These are phyloP conservation scores for Ilyonectria sp. DNA, from an alignment of 2,329 filamentous ascomycete species.

Conservation along the genomic window DNA sequence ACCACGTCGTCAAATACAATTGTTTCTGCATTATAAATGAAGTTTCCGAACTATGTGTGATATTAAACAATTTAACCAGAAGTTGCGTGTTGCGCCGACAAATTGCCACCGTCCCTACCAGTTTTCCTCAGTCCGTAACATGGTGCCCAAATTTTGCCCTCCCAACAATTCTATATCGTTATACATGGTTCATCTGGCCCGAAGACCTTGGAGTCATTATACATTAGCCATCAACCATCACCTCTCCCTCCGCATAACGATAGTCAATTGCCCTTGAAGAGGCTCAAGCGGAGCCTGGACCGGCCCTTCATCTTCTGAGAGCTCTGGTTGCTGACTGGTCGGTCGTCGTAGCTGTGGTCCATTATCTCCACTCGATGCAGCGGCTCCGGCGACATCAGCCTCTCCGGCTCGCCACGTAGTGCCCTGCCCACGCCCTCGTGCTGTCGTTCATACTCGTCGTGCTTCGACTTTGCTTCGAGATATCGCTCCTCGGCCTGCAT, in stretches of 20 bases:
- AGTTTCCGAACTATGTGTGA: neutral
- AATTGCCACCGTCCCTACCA: conserved; percentile 2
- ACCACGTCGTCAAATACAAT: conserved; percentile 8
- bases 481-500: conserved; percentile 30
- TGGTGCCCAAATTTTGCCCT: conserved; percentile 6
- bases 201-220: conserved; percentile 23
- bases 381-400: conserved; percentile 24
- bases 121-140: neutral
- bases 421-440: conserved; percentile 27
- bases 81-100: conserved; percentile 3
- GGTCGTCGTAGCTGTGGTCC: conserved; percentile 27
- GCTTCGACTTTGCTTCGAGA: conserved; percentile 29
- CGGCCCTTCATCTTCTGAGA: conserved; percentile 27
- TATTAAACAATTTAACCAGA: conserved; percentile 1
- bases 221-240: conserved; percentile 14
- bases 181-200: conserved; percentile 16
- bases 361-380: conserved; percentile 27
- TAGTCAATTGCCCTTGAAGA: conserved; percentile 33
- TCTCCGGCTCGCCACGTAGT: conserved; percentile 25
- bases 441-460: conserved; percentile 32
- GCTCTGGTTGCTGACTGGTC: conserved; percentile 28
- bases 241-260: neutral
- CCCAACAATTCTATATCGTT: conserved; percentile 8
- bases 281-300: conserved; percentile 26
- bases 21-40: conserved; percentile 3